Evolutionary conservation across 2,329 filamentous ascomycete species (phyloP).

Genomic region (Juglanconis juglandina): DNA sequence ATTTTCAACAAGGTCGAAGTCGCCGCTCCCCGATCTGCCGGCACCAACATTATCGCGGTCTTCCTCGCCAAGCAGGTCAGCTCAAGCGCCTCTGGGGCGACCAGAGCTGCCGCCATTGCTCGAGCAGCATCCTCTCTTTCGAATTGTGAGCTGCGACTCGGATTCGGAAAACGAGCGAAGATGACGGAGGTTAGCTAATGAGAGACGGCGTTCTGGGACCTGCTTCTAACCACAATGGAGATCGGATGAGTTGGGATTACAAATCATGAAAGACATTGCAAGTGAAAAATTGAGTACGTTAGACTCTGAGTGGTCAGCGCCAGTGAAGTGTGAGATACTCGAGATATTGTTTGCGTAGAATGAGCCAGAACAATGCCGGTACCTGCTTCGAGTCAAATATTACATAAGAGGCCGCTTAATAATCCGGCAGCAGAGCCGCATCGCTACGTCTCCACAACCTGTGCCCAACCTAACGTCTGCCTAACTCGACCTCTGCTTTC

Average conservation of each 20-base stretch:
- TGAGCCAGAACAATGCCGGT: not conserved
- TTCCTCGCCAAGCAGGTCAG: constrained; percentile 8
- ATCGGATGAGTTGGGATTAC: not conserved
- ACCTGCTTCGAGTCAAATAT: not conserved
- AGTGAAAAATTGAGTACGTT: not conserved
- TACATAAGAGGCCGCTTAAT: not conserved
- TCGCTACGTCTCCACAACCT: not conserved
- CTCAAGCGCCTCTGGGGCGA: not conserved
- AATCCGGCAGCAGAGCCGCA: not conserved
- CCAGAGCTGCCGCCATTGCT: constrained; percentile 8
- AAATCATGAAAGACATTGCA: not conserved
- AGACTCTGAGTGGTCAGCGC: not conserved
- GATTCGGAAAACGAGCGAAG: not conserved
- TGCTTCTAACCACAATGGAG: not conserved
- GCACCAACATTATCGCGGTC: constrained; percentile 6
- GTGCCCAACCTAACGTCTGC: not conserved
- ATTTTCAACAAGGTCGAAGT: not conserved
- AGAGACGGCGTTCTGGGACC: not conserved
- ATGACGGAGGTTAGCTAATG: not conserved
- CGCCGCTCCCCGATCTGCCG: constrained; percentile 6
- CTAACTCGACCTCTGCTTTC: not conserved
- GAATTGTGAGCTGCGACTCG: not conserved
- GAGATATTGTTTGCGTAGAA: not conserved
- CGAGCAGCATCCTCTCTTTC: constrained; percentile 10
- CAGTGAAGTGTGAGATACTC: not conserved